Conservation (phyloP, 2,329 filamentous ascomycete species). For the Purpureocillium takamizusanense region DNA sequence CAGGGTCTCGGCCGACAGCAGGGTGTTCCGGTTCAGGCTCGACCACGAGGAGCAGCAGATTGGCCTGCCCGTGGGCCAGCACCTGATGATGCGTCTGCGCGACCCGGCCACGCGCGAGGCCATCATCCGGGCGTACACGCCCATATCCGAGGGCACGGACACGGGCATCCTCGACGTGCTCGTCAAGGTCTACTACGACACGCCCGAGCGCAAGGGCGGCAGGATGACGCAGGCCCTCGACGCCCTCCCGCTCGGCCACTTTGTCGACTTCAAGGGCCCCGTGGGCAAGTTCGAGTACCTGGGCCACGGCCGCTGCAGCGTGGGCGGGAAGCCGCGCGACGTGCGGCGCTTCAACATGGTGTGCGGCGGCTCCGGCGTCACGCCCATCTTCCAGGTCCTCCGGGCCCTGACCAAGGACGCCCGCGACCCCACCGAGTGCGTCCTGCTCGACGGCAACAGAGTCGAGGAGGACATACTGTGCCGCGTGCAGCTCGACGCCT, state of each 20-base stretch:
- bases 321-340: slow-evolving; percentile 46
- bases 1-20: slow-evolving; percentile 66
- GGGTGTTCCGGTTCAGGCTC: slow-evolving; percentile 73
- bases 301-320: slow-evolving; percentile 52
- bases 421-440: slow-evolving; percentile 56
- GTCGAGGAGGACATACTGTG: slow-evolving; percentile 76
- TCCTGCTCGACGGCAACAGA: slow-evolving; percentile 73
- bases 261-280: slow-evolving; percentile 79
- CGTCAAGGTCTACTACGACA: slow-evolving; percentile 72
- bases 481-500: slow-evolving; percentile 58
- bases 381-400: slow-evolving; percentile 81
- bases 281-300: slow-evolving; percentile 79
- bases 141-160: slow-evolving; percentile 55
- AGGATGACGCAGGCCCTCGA: slow-evolving; percentile 79
- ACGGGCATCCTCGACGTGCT: slow-evolving; percentile 64
- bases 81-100: slow-evolving; percentile 73
- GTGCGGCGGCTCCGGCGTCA: slow-evolving; percentile 81
- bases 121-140: slow-evolving; percentile 82
- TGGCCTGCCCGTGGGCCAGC: slow-evolving; percentile 76
- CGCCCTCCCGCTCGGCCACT: slow-evolving; percentile 58
- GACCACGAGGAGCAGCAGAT: slow-evolving; percentile 61
- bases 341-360: slow-evolving; percentile 75
- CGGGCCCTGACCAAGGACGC: slow-evolving; percentile 60
- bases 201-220: slow-evolving; percentile 50
- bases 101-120: slow-evolving; percentile 62